Base-by-base conservation (phyloP, 2,329 filamentous ascomycete species). In the Aspergillus fijiensis region DNA sequence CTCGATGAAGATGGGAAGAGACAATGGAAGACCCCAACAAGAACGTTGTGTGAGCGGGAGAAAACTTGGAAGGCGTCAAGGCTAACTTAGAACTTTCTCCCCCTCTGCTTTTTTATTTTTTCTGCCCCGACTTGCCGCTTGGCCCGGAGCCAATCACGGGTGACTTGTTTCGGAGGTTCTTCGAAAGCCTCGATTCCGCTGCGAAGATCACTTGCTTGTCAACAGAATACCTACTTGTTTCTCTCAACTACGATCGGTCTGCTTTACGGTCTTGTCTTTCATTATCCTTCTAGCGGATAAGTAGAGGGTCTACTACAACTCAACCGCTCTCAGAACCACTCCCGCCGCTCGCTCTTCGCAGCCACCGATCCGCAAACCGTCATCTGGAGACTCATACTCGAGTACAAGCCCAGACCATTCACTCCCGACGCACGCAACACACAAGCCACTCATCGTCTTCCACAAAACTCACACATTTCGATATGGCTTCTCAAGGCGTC, bases 401-500 rank as follows among this genome's bases (percentile, higher is more conserved):
- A 10, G 27, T 29, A 29, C 7, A 29, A 35, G 14, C 14, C 33
- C 33, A 35, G 33, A 12, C 33, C 14, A 4, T 35, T 12, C 5
- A 35, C 33, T 12, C 33, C 11, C 12, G 5, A 35, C 33, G 1
- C 11, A 16, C 33, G 14, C 11, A 35, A 21, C 23, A 5, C 49
- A 59, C 19, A 48, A 47, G 25, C 19, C 31, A 29, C 27, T 29
- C 7, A 9, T 23, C 42, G 5, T 33, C 19, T 5, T 9, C 19
- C 4, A 51, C 23, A 10, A 29, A 29, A 1, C 33, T 35, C 33
- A 35, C 33, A 12, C 33, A 11, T 9, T 48, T 50, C 55, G 61
- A 35, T 42, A 68, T 75, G 70, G 58, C 67, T 51, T 69, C 69
- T 27, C 63, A 69, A 54, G 87, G 69, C 49, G 59, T 65, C 5